phyloP scores from a whole-genome alignment of 768 basidiomycete species.

The Boletus rubroflammeus region DNA sequence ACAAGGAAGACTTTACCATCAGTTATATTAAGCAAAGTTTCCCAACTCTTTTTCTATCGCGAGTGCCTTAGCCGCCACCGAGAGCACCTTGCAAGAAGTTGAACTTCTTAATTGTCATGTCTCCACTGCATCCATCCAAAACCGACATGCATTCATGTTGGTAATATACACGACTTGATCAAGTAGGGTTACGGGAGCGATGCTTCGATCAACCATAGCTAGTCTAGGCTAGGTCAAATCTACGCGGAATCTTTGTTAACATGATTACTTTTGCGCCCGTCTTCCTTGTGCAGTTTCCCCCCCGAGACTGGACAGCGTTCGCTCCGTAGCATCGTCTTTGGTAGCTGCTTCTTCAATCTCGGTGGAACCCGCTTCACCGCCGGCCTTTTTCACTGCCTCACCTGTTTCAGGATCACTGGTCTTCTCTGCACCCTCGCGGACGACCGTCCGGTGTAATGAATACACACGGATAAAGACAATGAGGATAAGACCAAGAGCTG shows the following conservation, averaged over 20 bases:
- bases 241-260: neutral
- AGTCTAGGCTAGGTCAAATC: neutral
- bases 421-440: slow-evolving; percentile 11
- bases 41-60: neutral
- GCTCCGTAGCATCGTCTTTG: neutral
- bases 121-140: neutral
- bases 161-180: neutral
- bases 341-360: neutral
- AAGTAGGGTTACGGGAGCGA: neutral
- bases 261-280: neutral
- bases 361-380: neutral
- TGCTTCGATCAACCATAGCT: neutral
- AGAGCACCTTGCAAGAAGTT: neutral
- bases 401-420: slow-evolving; percentile 32
- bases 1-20: neutral
- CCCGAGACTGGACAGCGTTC: neutral
- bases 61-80: neutral
- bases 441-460: slow-evolving; percentile 30
- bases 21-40: neutral
- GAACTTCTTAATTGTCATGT: neutral
- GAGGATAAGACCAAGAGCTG: slow-evolving; percentile 31
- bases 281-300: neutral
- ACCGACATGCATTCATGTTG: neutral
- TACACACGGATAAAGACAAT: slow-evolving; percentile 35
- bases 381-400: neutral